Base-by-base conservation (phyloP, 1,284 basidiomycete genomes). In the Taiwanofungus camphoratus region DNA sequence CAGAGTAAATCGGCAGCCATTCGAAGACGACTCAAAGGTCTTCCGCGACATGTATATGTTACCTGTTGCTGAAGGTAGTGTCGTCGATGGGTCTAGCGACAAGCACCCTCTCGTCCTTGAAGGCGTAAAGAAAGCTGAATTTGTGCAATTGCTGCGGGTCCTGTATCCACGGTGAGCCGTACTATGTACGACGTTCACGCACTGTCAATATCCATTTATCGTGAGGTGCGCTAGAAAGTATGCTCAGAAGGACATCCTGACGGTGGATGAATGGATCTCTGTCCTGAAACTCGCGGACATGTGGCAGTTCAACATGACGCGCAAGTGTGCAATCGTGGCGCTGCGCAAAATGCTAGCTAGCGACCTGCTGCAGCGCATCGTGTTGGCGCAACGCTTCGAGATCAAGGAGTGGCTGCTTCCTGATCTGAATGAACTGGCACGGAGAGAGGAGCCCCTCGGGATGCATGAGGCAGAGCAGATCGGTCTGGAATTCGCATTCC, bases 231-330 rank as follows among this genome's bases (percentile, higher is more conserved):
- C 45, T 39, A 39, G 49, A 50, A 21, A n/a, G n/a, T n/a, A n/a
- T n/a, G n/a, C n/a, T n/a, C n/a, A n/a, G n/a, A n/a, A n/a, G n/a
- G n/a, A n/a, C n/a, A 40, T 52, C 16, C 32, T 42, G 22, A 61
- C 59, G n/a, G 39, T 52, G 3, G 61, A 60, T 5, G 64, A 66
- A 44, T 68, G 67, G 66, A 55, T 48, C 2, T 64, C 66, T 15
- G 54, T 66, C 21, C 58, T 67, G 22, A 45, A 48, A 32, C 53
- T 68, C 38, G 58, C 65, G 6, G 54, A 58, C 11, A 52, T 57
- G 21, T 63, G 60, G 59, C 55, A 58, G 19, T 59, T 63, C 50
- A 48, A 43, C 36, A 42, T 44, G 48, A 49, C 61, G 26, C 55
- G 60, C 45, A 34, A 42, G 13, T 53, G 61, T 34, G 59, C 61